Percentiles rank a stretch among this genome's conserved stretches.
phyloP scores from a whole-genome alignment of 1,139 yeast genomes.

The Blastobotrys apis region DNA sequence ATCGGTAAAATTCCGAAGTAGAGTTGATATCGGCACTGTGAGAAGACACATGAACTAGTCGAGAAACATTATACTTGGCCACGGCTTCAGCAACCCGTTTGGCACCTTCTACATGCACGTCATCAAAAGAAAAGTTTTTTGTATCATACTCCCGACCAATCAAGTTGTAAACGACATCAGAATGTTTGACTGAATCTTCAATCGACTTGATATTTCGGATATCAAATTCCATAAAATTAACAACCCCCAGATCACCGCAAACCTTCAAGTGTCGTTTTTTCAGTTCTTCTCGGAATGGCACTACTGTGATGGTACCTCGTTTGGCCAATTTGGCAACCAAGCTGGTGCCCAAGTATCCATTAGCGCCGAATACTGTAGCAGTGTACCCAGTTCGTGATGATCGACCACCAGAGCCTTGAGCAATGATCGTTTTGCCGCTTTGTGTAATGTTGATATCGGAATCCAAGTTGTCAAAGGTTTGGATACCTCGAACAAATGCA shows the following conservation, averaged over 20 bases:
- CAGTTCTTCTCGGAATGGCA: constrained; percentile 77
- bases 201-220: constrained; percentile 72
- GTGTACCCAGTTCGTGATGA: constrained; percentile 90
- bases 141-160: constrained; percentile 76
- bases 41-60: constrained; percentile 75
- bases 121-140: constrained; percentile 78
- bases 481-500: constrained; percentile 28
- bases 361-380: constrained; percentile 83
- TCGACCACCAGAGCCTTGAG: constrained; percentile 71
- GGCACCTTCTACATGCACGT: constrained; percentile 74
- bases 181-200: constrained; percentile 72
- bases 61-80: constrained; percentile 67
- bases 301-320: constrained; percentile 75
- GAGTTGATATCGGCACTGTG: constrained; percentile 73
- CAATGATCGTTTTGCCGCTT: constrained; percentile 65
- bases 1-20: constrained; percentile 65
- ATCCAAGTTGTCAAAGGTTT: constrained; percentile 38
- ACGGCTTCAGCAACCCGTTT: constrained; percentile 73
- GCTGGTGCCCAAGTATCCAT: constrained; percentile 76
- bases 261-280: constrained; percentile 77
- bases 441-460: constrained; percentile 72
- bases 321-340: constrained; percentile 68
- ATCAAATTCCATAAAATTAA: constrained; percentile 79
- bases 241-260: constrained; percentile 84
- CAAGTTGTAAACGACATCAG: constrained; percentile 79